Evolutionary conservation across 306 rosid genomes (phyloP), one percentile per base, ranked within the genome.

Genomic region (Spatholobus suberectus): DNA sequence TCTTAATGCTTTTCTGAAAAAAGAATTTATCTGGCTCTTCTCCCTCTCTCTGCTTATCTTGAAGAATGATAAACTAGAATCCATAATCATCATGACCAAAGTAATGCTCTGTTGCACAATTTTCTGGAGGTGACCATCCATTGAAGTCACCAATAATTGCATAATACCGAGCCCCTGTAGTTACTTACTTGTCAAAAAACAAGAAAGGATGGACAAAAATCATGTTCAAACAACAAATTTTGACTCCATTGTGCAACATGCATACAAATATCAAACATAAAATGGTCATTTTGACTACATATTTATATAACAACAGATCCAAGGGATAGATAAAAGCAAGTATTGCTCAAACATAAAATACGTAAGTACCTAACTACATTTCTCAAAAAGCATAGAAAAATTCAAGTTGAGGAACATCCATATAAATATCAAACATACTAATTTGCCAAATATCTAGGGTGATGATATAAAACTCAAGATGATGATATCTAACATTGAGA

Each of bases 41-140:
- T 43, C 94, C 97, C 62, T 88, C 97, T 86, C 95, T 89, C 80
- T 93, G 86, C 89, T 89, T 93, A 86, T 96, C 99, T 70, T 93
- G 90, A 20, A 96, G 94, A 87, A 96, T 88, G 84, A 96, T 85
- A 84, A 96, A 96, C 99, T 98, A 96, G 82, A 90, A 96, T 78
- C 99, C 98, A 84, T 80, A 93, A 87, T 96, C 99, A 85, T 96
- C 99, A 63, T 89, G 97, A 46, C 99, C 99, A 70, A 89, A 89
- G 87, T 80, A 91, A 83, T 97, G 96, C 85, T 96, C 98, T 85
- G 93, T 90, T 35, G 99, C 98, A 91, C 87, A 87, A 85, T 93
- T 90, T 85, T 93, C 97, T 24, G 94, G 91, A 55, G 96, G 90
- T 57, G 96, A 93, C 99, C 97, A 96, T 3, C 82, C 93, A 80